These are phyloP conservation scores for Ilyonectria sp. DNA, from an alignment of 2,329 filamentous ascomycete genomes.

Conservation along the genomic window DNA sequence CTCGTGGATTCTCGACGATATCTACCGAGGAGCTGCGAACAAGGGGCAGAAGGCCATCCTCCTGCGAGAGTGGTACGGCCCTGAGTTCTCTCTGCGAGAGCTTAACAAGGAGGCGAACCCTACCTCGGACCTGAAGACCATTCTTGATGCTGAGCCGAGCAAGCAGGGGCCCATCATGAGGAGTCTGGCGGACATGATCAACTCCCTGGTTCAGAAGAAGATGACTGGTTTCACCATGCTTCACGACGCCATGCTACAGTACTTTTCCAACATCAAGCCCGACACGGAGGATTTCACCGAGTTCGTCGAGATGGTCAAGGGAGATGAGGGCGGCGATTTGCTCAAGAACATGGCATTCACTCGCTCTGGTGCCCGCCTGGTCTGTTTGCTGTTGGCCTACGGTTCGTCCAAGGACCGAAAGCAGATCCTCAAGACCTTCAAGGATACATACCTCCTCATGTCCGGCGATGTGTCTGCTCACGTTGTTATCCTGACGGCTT, in stretches of 20 bases:
- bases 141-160: conserved; percentile 83
- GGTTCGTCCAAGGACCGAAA: conserved; percentile 95
- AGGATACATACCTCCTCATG: conserved; percentile 89
- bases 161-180: conserved; percentile 92
- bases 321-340: conserved; percentile 90
- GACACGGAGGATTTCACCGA: conserved; percentile 88
- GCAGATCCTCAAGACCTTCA: conserved; percentile 88
- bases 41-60: conserved; percentile 88
- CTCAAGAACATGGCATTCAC: conserved; percentile 98
- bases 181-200: conserved; percentile 88
- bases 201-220: conserved; percentile 95
- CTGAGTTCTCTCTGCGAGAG: conserved; percentile 90
- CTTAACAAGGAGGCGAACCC: conserved; percentile 67
- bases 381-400: conserved; percentile 86
- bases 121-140: conserved; percentile 79
- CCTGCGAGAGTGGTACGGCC: conserved; percentile 95
- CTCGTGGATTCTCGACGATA: conserved; percentile 97
- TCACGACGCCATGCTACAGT: conserved; percentile 98
- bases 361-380: conserved; percentile 85
- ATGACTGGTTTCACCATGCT: conserved; percentile 97
- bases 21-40: conserved; percentile 91
- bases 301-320: conserved; percentile 91
- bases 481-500: conserved; percentile 85
- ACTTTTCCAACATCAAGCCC: conserved; percentile 84
- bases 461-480: conserved; percentile 86